Conservation (phyloP, 306 rosid genomes). For the Arachis hypogaea region DNA sequence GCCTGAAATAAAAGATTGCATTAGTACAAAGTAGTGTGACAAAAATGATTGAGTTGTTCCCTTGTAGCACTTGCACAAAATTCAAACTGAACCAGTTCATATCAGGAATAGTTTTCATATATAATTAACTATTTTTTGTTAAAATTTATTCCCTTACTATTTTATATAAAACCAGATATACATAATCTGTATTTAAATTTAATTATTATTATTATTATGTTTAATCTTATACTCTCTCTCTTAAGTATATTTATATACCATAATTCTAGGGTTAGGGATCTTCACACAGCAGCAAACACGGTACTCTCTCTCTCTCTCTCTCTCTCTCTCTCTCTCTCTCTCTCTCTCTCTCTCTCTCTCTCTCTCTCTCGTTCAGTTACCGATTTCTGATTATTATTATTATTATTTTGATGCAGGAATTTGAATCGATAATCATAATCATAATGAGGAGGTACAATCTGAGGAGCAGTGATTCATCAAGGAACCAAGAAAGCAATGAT, state of each 20-base stretch:
- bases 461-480: conserved; percentile 43
- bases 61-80: neutral
- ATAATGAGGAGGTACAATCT: conserved; percentile 64
- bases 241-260: conserved; percentile 26
- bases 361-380: no score
- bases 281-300: conserved; percentile 9
- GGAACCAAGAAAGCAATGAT: conserved; percentile 9
- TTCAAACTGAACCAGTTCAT: neutral
- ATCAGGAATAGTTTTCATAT: no score
- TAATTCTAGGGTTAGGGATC: conserved; percentile 54
- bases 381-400: no score
- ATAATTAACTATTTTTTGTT: no score
- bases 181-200: no score
- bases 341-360: no score
- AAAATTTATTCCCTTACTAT: no score
- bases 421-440: neutral
- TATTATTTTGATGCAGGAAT: neutral
- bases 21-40: no score
- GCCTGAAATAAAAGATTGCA: neutral
- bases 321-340: no score
- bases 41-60: neutral
- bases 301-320: neutral
- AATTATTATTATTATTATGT: no score
- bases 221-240: neutral
- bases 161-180: no score